Base-by-base conservation (phyloP, 257 asterid species). In the Lantana camara region DNA sequence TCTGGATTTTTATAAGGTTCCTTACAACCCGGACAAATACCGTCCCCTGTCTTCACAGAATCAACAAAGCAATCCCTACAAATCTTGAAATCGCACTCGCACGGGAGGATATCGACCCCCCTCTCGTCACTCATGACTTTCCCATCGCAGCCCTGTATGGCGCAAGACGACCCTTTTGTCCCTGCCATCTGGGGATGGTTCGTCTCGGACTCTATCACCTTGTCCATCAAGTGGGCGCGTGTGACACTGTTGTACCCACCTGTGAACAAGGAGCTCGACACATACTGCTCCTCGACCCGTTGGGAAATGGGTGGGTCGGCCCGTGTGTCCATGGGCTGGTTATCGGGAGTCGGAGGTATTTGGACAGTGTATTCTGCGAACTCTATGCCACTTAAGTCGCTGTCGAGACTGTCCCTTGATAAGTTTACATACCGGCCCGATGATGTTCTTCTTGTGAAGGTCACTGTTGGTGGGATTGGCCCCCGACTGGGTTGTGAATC, bases 171-270 rank as follows among this genome's bases (percentile, higher is more conserved):
- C 32, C 98, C 98, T 74, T 84, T 88, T 24, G 80, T 77, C 27
- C 97, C 97, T 29, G 95, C 95, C 95, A 88, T 88, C 75, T 91
- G 98, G 2, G 98, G 98, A 75, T 90, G 97, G 64, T 63, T 87
- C 29, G 89, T 71, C 64, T 85, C 96, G 0, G 97, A 87, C 19
- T 92, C 98, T 7, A 85, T 92, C 75, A 92, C 98, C 82, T 92
- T 92, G 69, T 92, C 97, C 98, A 92, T 92, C 72, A 89, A 66
- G 71, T 92, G 98, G 46, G 98, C 97, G 14, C 96, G 89, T 4
- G 98, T 92, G 1, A 81, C 88, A 23, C 89, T 83, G 69, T 92
- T 87, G 50, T 66, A 89, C 3, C 98, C 98, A 23, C 98, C 98
- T 0, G 93, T 92, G 48, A 92, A 92, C 73, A 92, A 54, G 32